Base-by-base conservation (phyloP, 805 yeast species). In the Saccharomycopsis javanensis region DNA sequence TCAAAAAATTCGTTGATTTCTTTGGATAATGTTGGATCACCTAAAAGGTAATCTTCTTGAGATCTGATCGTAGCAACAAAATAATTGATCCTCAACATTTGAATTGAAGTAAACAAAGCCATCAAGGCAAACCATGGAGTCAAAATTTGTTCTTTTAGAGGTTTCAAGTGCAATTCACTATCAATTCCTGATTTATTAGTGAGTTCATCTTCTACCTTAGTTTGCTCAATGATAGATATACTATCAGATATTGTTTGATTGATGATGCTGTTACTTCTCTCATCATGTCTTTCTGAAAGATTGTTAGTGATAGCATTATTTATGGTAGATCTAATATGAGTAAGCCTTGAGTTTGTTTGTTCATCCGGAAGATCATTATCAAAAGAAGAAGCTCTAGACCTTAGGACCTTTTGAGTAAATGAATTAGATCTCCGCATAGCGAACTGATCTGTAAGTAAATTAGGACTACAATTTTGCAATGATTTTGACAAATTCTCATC, bases 61-160 rank as follows among this genome's bases (percentile, higher is more conserved):
- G 96, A 74, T 65, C 82, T 80, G 35, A 91, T 75, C 1, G 97
- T 88, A 7, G 97, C 97, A 56, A 91, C 94, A 70, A 89, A 92
- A 69, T 88, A 92, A 72, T 91, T 91, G 63, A 91, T 85, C 68
- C 97, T 77, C 50, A 92, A 76, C 97, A 91, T 91, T 69, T 89
- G 95, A 57, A 91, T 78, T 2, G 91, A 79, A 5, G 96, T 86
- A 69, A 90, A 88, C 1, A 80, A 66, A 27, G 88, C 79, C 86
- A 89, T 86, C 57, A 90, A 70, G 53, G 76, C 66, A 68, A 90
- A 92, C 94, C 96, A 89, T 3, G 86, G 78, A 4, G 87, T 76
- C 10, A 59, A 53, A 27, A 79, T 63, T 65, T 79, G 84, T 54
- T 72, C 65, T 16, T 60, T 57, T 38, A 72, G 55, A 10, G 70